Evolutionary conservation across 495 filamentous ascomycete genomes (phyloP), one percentile per base, ranked within the genome.

Genomic region (Penicillium lividum): DNA sequence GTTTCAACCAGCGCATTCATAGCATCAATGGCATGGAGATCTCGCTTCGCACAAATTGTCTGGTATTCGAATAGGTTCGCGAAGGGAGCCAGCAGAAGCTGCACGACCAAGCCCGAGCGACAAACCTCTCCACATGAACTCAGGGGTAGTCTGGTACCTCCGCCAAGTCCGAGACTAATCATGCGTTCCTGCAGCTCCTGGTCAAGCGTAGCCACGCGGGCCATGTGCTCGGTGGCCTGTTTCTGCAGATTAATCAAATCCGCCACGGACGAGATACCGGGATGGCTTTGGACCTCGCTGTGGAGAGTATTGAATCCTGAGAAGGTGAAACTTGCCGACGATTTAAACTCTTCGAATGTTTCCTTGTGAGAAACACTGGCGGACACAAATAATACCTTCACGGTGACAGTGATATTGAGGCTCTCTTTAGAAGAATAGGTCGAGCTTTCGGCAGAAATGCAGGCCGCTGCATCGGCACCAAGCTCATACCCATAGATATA

Each of bases 21-120:
- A 10, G 42, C 16, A 42, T 10, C 38, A 42, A 42, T 42, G n/a
- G 38, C 38, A 42, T 4, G 10, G 38, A 16, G 4, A 42, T 42
- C 11, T n/a, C 42, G 42, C n/a, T 44, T 44, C 42, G 42, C 42
- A 44, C 42, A 44, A 44, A 44, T 44, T 18, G 42, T 25, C 42
- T 44, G 42, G n/a, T 44, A 44, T 44, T 44, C 42, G 42, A 44
- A 44, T 22, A 44, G 42, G 42, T 44, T 44, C 42, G 42, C 42
- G 42, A 44, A 44, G 10, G 42, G 42, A 44, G 42, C 42, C 10
- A 44, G n/a, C 42, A 44, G 42, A 44, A 44, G 42, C n/a, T 44
- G 42, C 11, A 44, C 42, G 15, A 44, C 42, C 9, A 44, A 44
- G 7, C 42, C 42, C 7, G 42, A 44, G 42, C 42, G 15, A 44